Evolutionary conservation across 768 basidiomycete species (phyloP).

Genomic region (Amanita muscaria): DNA sequence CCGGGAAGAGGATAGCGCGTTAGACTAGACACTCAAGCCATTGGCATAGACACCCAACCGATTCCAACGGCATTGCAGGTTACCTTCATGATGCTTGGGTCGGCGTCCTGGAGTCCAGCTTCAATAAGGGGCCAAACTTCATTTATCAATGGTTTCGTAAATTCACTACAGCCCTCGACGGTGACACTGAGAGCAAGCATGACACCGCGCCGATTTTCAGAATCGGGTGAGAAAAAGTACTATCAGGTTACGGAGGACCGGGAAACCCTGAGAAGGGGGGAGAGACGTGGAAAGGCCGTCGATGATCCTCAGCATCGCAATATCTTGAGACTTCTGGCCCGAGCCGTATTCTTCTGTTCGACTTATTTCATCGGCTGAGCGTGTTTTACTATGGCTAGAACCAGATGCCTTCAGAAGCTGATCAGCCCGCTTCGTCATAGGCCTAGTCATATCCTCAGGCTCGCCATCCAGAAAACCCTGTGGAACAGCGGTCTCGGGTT

Average conservation of each 20-base stretch:
- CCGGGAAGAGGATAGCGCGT: conserved; percentile 81
- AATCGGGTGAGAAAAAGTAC: conserved; percentile 77
- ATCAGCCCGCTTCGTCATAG: too few species aligned
- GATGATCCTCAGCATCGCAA: conserved; percentile 75
- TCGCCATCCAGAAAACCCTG: too few species aligned
- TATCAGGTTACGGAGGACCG: conserved; percentile 79
- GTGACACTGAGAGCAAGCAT: conserved; percentile 93
- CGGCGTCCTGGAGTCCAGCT: conserved; percentile 74
- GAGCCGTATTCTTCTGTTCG: too few species aligned
- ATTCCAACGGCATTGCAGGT: conserved; percentile 92
- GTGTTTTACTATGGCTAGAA: too few species aligned
- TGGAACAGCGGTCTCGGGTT: too few species aligned
- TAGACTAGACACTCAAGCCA: conserved; percentile 86
- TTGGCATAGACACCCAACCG: conserved; percentile 95
- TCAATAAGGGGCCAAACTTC: conserved; percentile 95
- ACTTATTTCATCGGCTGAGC: too few species aligned
- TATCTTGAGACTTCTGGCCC: neutral
- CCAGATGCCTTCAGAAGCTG: too few species aligned
- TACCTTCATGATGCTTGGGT: conserved; percentile 85
- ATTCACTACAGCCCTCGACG: conserved; percentile 97
- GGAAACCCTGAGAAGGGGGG: conserved; percentile 94
- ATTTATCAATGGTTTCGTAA: conserved; percentile 85
- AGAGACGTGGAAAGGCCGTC: conserved; percentile 88
- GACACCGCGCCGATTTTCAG: conserved; percentile 78
- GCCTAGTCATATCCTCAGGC: too few species aligned